A percentile compares a stretch with the other conserved stretches of the same genome.
These are phyloP conservation scores for Globisporangium lucens DNA, from an alignment of 352 stramenopile genomes.

Conservation along the genomic window DNA sequence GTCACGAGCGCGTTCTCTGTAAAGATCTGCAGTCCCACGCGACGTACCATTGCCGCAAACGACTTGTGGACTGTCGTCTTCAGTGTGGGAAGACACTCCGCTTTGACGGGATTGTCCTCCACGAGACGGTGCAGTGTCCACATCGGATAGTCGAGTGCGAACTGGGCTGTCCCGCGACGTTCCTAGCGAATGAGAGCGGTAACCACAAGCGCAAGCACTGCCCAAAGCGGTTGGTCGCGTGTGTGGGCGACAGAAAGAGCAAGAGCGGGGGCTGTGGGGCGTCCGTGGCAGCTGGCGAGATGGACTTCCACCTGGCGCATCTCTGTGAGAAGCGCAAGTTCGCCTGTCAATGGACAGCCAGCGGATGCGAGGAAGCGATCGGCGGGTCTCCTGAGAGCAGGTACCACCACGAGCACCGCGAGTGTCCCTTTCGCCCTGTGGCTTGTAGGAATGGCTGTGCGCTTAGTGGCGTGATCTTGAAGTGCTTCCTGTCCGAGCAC, in stretches of 20 bases:
- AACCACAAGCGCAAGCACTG: slow-evolving; percentile 43
- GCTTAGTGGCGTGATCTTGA: slow-evolving; percentile 34
- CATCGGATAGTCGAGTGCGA: slow-evolving; percentile 44
- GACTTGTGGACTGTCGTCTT: slow-evolving; percentile 42
- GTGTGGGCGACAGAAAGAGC: slow-evolving; percentile 19
- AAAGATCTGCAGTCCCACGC: slow-evolving; percentile 38
- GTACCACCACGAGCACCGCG: slow-evolving; percentile 50
- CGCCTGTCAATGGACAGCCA: slow-evolving; percentile 46
- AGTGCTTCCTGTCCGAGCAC: slow-evolving; percentile 52
- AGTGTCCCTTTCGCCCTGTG: slow-evolving; percentile 51
- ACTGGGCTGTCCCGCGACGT: slow-evolving; percentile 29
- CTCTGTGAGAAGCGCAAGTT: slow-evolving; percentile 47
- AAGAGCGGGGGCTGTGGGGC: slow-evolving; percentile 37
- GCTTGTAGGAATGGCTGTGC: slow-evolving; percentile 52
- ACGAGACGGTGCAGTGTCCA: slow-evolving; percentile 52
- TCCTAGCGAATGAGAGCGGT: slow-evolving; percentile 40
- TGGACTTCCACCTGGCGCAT: slow-evolving; percentile 51
- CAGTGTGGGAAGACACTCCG: slow-evolving; percentile 38
- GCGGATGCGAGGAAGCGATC: slow-evolving; percentile 46
- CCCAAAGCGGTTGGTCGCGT: slow-evolving; percentile 50
- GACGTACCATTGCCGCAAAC: slow-evolving; percentile 56
- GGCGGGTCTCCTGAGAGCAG: slow-evolving; percentile 38
- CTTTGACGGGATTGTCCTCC: slow-evolving; percentile 41
- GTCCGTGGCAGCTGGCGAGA: slow-evolving; percentile 45
- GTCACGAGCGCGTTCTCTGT: slow-evolving; percentile 33